phyloP scores from a whole-genome alignment of 106 monocot species.

The Posidonia australis region DNA sequence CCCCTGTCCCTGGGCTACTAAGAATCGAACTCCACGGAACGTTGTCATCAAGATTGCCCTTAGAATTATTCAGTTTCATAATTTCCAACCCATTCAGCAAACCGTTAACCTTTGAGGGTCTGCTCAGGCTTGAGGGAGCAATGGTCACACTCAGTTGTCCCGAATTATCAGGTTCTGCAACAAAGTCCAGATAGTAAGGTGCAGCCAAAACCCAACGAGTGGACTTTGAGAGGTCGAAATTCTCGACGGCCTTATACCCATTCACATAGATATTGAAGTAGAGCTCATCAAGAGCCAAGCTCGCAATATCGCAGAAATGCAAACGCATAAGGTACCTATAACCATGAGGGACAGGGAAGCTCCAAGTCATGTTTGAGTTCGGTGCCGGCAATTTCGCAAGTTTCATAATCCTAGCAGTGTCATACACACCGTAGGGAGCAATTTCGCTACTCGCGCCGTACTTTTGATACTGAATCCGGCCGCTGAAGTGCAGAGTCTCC shows the following conservation, averaged over 20 bases:
- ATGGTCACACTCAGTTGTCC: conserved; percentile 36
- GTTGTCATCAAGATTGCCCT: conserved; percentile 44
- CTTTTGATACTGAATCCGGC: conserved; percentile 46
- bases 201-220: conserved; percentile 43
- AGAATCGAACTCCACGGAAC: conserved; percentile 10
- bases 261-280: conserved; percentile 67
- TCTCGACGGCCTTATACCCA: conserved; percentile 38
- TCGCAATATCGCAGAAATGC: conserved; percentile 95
- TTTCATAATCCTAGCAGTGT: conserved; percentile 33
- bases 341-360: conserved; percentile 38
- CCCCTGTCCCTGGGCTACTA: conserved; percentile 12
- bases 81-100: conserved; percentile 89
- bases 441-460: conserved; percentile 63
- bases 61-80: conserved; percentile 65
- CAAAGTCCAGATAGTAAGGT: conserved; percentile 77
- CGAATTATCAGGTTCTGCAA: conserved; percentile 25
- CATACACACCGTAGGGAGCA: conserved; percentile 70
- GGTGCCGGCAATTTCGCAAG: conserved; percentile 6
- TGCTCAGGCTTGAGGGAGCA: conserved; percentile 33
- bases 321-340: conserved; percentile 56
- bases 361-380: conserved; percentile 60
- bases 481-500: conserved; percentile 27
- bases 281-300: conserved; percentile 63
- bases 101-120: conserved; percentile 27
- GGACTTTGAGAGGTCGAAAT: conserved; percentile 65